Evolutionary conservation across 768 basidiomycete genomes (phyloP).

Genomic region (Tephrocybe rancida): DNA sequence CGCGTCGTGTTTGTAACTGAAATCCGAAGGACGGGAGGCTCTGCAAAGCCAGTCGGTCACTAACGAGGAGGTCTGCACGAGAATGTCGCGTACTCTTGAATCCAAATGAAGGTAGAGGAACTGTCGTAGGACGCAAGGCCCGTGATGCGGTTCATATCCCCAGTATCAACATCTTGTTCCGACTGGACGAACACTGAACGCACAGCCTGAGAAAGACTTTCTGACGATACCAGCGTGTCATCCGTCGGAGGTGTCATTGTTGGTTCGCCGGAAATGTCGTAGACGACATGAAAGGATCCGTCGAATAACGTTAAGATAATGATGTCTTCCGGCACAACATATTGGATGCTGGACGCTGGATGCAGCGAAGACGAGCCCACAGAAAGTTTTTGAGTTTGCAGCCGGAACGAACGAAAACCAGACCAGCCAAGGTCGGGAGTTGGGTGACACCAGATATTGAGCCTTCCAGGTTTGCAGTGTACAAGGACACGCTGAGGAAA

Average conservation of each 20-base stretch:
- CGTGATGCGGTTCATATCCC: slow-evolving; percentile 61
- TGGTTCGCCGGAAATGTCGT: slow-evolving; percentile 51
- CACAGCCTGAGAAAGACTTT: slow-evolving; percentile 48
- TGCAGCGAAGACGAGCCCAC: slow-evolving; percentile 61
- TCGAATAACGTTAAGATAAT: slow-evolving; percentile 66
- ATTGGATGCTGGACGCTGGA: slow-evolving; percentile 61
- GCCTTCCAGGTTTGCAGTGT: slow-evolving; percentile 57
- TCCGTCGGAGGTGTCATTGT: slow-evolving; percentile 32
- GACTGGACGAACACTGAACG: slow-evolving; percentile 52
- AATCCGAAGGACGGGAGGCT: slow-evolving; percentile 64
- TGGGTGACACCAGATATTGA: slow-evolving; percentile 57
- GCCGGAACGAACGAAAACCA: slow-evolving; percentile 44
- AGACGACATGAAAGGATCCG: slow-evolving; percentile 69
- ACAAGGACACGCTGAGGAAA: slow-evolving; percentile 54
- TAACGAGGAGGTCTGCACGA: neutral
- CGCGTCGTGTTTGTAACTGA: slow-evolving; percentile 82
- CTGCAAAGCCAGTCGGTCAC: slow-evolving; percentile 32
- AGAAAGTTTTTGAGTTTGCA: slow-evolving; percentile 53
- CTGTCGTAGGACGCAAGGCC: slow-evolving; percentile 64
- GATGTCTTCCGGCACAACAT: slow-evolving; percentile 49
- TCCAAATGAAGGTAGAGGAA: slow-evolving; percentile 59
- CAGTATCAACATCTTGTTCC: slow-evolving; percentile 41
- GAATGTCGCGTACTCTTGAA: slow-evolving; percentile 63
- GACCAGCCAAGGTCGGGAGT: slow-evolving; percentile 41
- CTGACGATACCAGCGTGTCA: slow-evolving; percentile 32